These are phyloP conservation scores for Glebionis coronaria DNA, from an alignment of 129 eudicot genomes.

Conservation along the genomic window DNA sequence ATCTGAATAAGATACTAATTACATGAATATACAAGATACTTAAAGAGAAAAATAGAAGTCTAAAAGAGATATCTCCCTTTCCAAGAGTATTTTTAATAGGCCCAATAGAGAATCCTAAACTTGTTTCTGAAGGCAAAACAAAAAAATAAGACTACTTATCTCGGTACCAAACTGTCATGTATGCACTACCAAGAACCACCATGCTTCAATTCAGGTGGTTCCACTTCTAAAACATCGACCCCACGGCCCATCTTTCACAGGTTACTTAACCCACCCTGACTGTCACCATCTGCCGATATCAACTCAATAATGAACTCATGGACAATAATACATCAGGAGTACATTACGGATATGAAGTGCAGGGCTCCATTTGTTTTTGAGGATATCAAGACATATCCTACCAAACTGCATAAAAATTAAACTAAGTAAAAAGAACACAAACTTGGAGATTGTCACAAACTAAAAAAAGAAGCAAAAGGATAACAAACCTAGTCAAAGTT, in stretches of 20 bases:
- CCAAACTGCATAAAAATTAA: constrained; percentile 35
- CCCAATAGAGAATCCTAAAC: too few species aligned
- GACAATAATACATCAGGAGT: constrained; percentile 35
- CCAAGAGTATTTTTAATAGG: too few species aligned
- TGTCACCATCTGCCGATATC: neutral
- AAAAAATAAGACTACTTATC: too few species aligned
- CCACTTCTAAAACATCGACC: too few species aligned
- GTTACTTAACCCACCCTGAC: neutral
- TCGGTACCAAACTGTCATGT: too few species aligned
- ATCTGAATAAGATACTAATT: too few species aligned
- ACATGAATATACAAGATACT: too few species aligned
- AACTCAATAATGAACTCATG: neutral
- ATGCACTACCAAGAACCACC: too few species aligned
- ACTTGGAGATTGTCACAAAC: constrained; percentile 11
- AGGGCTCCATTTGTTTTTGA: constrained; percentile 58
- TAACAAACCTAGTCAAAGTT: constrained; percentile 42
- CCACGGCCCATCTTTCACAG: neutral
- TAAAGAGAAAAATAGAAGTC: too few species aligned
- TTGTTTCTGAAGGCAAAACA: too few species aligned
- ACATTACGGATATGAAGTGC: constrained; percentile 60
- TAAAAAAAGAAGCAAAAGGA: constrained; percentile 6
- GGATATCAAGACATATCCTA: constrained; percentile 55
- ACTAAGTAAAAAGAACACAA: neutral
- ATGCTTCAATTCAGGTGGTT: too few species aligned
- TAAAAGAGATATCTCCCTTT: too few species aligned